Conservation (phyloP, 2,329 filamentous ascomycete species). For the Beauveria sp. region DNA sequence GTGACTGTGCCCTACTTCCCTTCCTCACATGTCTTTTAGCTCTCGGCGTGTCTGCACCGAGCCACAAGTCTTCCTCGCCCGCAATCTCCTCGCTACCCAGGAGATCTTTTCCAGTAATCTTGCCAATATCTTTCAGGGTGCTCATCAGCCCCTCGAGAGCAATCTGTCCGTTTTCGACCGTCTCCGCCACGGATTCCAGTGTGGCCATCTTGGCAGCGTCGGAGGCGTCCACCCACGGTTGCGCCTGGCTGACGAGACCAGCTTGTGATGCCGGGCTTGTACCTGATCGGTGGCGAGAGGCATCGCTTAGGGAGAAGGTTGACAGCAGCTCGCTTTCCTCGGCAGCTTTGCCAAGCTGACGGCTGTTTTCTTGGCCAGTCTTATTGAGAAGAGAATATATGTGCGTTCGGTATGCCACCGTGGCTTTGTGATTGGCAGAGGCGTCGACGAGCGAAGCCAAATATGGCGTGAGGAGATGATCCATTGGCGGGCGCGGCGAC, state of each 20-base stretch:
- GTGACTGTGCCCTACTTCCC: conserved; percentile 16
- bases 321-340: conserved; percentile 57
- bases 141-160: conserved; percentile 46
- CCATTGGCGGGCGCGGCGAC: conserved; percentile 17
- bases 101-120: conserved; percentile 34
- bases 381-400: conserved; percentile 42
- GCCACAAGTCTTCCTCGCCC: conserved; percentile 24
- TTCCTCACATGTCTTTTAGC: conserved; percentile 19
- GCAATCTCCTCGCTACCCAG: conserved; percentile 18
- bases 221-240: conserved; percentile 53
- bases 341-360: conserved; percentile 45
- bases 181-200: conserved; percentile 51
- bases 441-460: conserved; percentile 45
- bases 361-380: conserved; percentile 42
- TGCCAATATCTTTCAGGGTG: conserved; percentile 40
- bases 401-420: conserved; percentile 52
- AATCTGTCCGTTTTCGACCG: conserved; percentile 50
- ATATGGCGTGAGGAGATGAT: conserved; percentile 48
- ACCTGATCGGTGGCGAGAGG: conserved; percentile 36
- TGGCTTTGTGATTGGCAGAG: conserved; percentile 48
- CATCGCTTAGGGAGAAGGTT: conserved; percentile 35
- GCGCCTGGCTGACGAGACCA: conserved; percentile 37
- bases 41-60: conserved; percentile 22
- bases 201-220: conserved; percentile 53
- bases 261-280: conserved; percentile 26